These are phyloP conservation scores for Fonsecaea erecta DNA, from an alignment of 2,329 filamentous ascomycete species.

Conservation along the genomic window DNA sequence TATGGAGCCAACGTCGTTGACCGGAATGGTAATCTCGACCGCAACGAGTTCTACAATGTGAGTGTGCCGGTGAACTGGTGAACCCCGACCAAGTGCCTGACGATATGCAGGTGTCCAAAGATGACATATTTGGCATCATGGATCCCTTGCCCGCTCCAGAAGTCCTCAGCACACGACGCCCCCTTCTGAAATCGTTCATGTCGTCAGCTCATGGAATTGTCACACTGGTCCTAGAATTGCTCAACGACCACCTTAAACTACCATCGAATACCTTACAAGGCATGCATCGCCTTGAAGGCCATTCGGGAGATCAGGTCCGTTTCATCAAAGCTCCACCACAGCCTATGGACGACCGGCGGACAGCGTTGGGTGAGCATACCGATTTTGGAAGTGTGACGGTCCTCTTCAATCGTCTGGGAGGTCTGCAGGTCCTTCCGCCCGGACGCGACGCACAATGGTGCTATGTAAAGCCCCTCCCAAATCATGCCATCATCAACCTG, in stretches of 20 bases:
- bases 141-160: constrained; percentile 50
- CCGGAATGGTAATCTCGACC: constrained; percentile 53
- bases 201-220: constrained; percentile 52
- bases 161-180: constrained; percentile 46
- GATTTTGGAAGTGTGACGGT: constrained; percentile 63
- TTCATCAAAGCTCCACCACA: constrained; percentile 58
- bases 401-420: constrained; percentile 61
- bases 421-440: constrained; percentile 58
- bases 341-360: constrained; percentile 47
- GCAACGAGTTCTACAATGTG: constrained; percentile 62
- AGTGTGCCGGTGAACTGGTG: constrained; percentile 17
- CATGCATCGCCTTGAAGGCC: constrained; percentile 51
- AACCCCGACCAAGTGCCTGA: neutral
- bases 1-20: constrained; percentile 56
- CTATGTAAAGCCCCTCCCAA: constrained; percentile 58
- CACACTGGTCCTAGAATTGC: constrained; percentile 49
- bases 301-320: constrained; percentile 60
- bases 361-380: constrained; percentile 59
- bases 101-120: constrained; percentile 53
- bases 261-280: constrained; percentile 48
- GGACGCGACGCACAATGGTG: constrained; percentile 52
- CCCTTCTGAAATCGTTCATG: constrained; percentile 52
- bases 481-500: constrained; percentile 46
- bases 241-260: constrained; percentile 53
- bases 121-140: constrained; percentile 54